Evolutionary conservation across 106 monocot species (phyloP), one percentile per base, ranked within the genome.

Genomic region (Phalaenopsis equestris): DNA sequence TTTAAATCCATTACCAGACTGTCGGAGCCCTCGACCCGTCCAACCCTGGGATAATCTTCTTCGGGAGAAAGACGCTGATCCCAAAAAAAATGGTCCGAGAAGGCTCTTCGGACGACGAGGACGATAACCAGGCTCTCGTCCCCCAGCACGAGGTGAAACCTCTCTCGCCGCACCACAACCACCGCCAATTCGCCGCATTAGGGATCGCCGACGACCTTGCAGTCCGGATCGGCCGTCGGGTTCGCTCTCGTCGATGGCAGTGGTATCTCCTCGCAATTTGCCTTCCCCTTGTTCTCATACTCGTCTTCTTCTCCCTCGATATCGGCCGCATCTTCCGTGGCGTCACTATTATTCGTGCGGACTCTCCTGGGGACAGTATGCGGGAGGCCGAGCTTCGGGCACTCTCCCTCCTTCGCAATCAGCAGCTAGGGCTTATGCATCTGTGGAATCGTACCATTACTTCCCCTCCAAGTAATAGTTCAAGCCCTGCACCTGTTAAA

Each of bases 341-440:
- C 23, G 74, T 72, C 76, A 52, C 83, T 74, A n/a, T 58, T 41
- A 24, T 65, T 47, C n/a, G 14, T 10, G 18, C 78, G 10, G 75
- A 6, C 56, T 73, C 83, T 24, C 74, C 78, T 2, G 83, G 68
- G 42, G 77, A 82, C 10, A 82, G 83, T 37, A 90, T 94, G 92
- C 86, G 90, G 42, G 94, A 99, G 45, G 81, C 92, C 43, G 94
- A 94, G 83, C 91, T 94, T 41, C 81, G 68, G 6, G 92, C 91
- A 4, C 83, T 99, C 64, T 89, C 55, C 70, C 89, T 99, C 55
- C 88, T 99, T 78, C 72, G 87, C 6, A 81, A 87, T 84, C 98
- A 99, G 82, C 89, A 88, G 45, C 21, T 73, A 3, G 81, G 77
- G 36, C 93, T 96, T 38, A 67, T 91, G 3, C 23, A 56, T 24